Conservation (phyloP, 176 grass and related monocot species). For the Phyllostachys edulis region DNA sequence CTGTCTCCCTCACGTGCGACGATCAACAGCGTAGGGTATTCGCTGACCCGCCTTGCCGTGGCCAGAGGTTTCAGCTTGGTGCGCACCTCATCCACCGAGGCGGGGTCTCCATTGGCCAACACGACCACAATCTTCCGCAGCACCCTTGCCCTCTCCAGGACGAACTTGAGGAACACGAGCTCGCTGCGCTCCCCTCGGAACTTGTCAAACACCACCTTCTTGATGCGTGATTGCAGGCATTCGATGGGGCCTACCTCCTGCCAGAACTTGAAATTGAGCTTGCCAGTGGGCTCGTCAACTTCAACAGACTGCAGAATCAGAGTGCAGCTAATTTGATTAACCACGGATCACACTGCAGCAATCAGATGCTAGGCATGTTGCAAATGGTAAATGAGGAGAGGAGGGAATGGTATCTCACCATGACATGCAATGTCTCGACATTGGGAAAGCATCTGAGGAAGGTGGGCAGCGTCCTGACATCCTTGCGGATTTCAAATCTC, state of each 20-base stretch:
- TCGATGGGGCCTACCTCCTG: slow-evolving; percentile 24
- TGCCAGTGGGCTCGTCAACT: slow-evolving; percentile 30
- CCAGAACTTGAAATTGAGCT: slow-evolving; percentile 53
- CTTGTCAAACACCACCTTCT: slow-evolving; percentile 33
- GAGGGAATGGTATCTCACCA: neutral
- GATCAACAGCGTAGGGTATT: too few species aligned
- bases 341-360: neutral
- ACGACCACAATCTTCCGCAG: slow-evolving; percentile 41
- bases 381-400: neutral
- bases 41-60: too few species aligned
- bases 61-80: slow-evolving; percentile 33
- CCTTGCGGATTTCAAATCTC: slow-evolving; percentile 12
- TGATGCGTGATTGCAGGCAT: slow-evolving; percentile 32
- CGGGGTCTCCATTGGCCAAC: slow-evolving; percentile 29
- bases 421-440: slow-evolving; percentile 32
- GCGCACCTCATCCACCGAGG: slow-evolving; percentile 15
- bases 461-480: slow-evolving; percentile 17
- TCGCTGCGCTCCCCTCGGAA: slow-evolving; percentile 33
- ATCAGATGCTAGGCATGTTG: neutral
- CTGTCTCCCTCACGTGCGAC: neutral
- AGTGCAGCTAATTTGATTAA: neutral
- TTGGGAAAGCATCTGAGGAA: slow-evolving; percentile 50
- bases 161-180: slow-evolving; percentile 37
- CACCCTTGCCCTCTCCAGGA: slow-evolving; percentile 27
- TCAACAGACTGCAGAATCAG: slow-evolving; percentile 37